Base-by-base conservation (phyloP, 2,329 filamentous ascomycete species). In the Hymenoscyphus salicellus region DNA sequence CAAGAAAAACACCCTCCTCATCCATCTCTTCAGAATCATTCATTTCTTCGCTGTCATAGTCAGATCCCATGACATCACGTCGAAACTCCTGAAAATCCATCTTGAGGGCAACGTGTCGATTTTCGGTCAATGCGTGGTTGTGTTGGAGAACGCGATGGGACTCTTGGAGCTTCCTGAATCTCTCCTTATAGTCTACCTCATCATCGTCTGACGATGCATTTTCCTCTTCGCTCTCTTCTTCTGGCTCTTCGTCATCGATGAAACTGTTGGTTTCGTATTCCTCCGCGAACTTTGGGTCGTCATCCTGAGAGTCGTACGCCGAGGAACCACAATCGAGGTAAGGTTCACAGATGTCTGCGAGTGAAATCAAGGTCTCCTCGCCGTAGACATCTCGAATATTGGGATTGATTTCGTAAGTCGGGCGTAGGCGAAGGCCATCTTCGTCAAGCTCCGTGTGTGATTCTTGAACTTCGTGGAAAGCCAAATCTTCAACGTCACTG, bases 241-340 rank as follows among this genome's bases (percentile, higher is more conserved):
- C 57, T 20, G 65, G 28, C 17, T 57, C 17, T 5, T 41, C 60
- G 17, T 62, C 62, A 56, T 74, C 67, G 41, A 65, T 65, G 55
- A 65, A 65, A 23, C 63, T 65, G 55, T 65, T 58, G 20, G 60
- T 59, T 55, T 74, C 71, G 49, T 75, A 73, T 5, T 71, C 65
- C 14, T 74, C 71, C 11, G 61, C 10, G 4, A 65, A 17, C 8
- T 70, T 16, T 6, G 61, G 16, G 5, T 59, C 32, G 1, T 68
- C 69, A 43, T 74, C 71, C 61, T 72, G 69, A 8, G 73, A 68
- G 61, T 75, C 73, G 57, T 74, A 75, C 8, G 73, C 73, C 0
- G 71, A 72, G 1, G 68, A 67, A 6, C 71, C 65, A 30, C 70
- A 67, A 32, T 74, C 73, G 8, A 74, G 65, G 52, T 68, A 69